A percentile compares a stretch with the other conserved stretches of the same genome.
Conservation (phyloP, 352 stramenopile species). For the Pythium myriotylum region DNA sequence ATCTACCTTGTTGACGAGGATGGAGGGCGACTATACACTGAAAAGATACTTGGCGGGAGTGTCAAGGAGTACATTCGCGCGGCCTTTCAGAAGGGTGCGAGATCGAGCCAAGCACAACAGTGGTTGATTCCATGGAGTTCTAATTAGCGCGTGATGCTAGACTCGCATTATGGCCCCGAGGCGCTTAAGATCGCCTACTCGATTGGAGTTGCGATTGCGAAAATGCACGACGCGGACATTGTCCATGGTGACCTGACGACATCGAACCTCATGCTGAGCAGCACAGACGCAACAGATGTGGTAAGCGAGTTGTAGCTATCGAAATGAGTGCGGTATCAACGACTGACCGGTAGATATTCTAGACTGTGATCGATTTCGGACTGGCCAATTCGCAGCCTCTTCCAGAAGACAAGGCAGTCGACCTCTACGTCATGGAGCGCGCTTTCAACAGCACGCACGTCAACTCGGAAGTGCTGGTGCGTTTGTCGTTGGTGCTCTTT, state of each 20-base stretch:
- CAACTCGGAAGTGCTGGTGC: conserved; percentile 78
- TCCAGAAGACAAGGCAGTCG: conserved; percentile 91
- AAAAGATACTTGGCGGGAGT: conserved; percentile 70
- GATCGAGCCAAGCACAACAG: neutral
- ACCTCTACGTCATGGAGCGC: conserved; percentile 93
- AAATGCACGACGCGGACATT: conserved; percentile 92
- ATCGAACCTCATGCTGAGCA: conserved; percentile 93
- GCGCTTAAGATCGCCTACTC: conserved; percentile 76
- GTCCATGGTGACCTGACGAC: conserved; percentile 94
- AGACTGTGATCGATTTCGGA: conserved; percentile 88
- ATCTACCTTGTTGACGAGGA: conserved; percentile 86
- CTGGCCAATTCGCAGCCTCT: conserved; percentile 82
- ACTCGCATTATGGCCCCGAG: conserved; percentile 47
- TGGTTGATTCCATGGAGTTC: neutral
- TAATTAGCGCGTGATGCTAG: conserved; percentile 22
- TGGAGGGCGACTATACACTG: conserved; percentile 62
- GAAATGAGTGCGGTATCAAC: too few species aligned
- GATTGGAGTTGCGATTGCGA: conserved; percentile 89
- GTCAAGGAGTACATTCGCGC: conserved; percentile 74
- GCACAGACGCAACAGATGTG: conserved; percentile 60
- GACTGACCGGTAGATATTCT: neutral
- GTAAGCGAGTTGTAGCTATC: conserved; percentile 32
- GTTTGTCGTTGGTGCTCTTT: neutral
- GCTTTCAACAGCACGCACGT: conserved; percentile 91
- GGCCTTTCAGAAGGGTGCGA: conserved; percentile 51